A percentile compares a stretch with the other conserved stretches of the same genome.
These are phyloP conservation scores for Pseudognaphalium luteoalbum DNA, from an alignment of 129 eudicot species.

Conservation along the genomic window DNA sequence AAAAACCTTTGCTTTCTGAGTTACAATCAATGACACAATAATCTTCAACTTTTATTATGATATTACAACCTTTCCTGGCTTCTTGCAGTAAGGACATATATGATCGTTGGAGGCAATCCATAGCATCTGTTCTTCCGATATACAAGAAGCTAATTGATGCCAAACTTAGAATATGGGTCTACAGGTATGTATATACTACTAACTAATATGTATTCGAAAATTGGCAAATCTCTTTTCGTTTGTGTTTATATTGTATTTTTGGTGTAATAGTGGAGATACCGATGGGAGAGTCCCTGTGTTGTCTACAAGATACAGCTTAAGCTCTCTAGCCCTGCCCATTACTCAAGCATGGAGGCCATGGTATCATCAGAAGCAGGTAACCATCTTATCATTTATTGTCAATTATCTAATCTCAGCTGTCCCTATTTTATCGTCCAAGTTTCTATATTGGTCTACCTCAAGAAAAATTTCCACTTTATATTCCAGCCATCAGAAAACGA, in stretches of 20 bases:
- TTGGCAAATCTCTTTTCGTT: neutral
- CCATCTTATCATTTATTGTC: neutral
- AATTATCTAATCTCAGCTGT: too few species aligned
- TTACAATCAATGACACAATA: neutral
- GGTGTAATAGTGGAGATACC: slow-evolving; percentile 70
- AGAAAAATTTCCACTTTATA: too few species aligned
- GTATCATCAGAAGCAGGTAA: slow-evolving; percentile 87
- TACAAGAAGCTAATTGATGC: slow-evolving; percentile 74
- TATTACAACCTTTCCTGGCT: neutral
- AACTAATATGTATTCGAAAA: neutral
- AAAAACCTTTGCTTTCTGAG: too few species aligned
- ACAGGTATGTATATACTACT: slow-evolving; percentile 50
- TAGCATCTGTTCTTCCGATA: slow-evolving; percentile 73
- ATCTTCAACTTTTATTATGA: slow-evolving; percentile 11
- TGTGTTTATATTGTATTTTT: neutral
- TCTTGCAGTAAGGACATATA: slow-evolving; percentile 62
- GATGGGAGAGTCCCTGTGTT: slow-evolving; percentile 91
- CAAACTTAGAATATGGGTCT: slow-evolving; percentile 82
- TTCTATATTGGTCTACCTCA: neutral
- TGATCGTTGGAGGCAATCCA: slow-evolving; percentile 53
- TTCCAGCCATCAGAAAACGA: neutral
- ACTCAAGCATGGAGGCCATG: slow-evolving; percentile 84
- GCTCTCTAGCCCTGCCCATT: slow-evolving; percentile 66
- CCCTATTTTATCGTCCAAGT: neutral
- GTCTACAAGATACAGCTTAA: slow-evolving; percentile 84